Evolutionary conservation across 345 rosid genomes (phyloP).

Genomic region (Lepidium didymum): DNA sequence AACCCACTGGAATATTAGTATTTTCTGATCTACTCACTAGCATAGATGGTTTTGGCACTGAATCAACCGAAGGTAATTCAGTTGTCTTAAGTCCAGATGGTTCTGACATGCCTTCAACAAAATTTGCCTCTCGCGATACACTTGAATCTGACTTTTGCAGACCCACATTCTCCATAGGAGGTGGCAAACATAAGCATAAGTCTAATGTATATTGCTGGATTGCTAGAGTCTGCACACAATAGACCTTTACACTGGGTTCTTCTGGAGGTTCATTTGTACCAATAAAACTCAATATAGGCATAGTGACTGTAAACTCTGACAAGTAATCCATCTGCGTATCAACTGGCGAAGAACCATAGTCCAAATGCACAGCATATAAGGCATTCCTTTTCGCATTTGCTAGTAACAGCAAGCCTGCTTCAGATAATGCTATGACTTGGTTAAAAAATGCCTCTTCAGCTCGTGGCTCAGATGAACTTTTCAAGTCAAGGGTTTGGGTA

Average conservation of each 20-base stretch:
- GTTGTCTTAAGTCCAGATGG: slow-evolving; percentile 32
- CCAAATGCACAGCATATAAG: slow-evolving; percentile 73
- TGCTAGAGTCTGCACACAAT: slow-evolving; percentile 89
- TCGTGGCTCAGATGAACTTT: slow-evolving; percentile 55
- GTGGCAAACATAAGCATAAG: slow-evolving; percentile 73
- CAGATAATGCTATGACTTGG: slow-evolving; percentile 73
- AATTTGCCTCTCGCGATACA: slow-evolving; percentile 32
- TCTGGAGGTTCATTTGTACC: slow-evolving; percentile 63
- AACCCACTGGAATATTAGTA: slow-evolving; percentile 26
- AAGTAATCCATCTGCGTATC: slow-evolving; percentile 68
- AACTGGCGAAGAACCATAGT: slow-evolving; percentile 71
- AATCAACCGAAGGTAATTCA: slow-evolving; percentile 33
- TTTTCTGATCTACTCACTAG: slow-evolving; percentile 29
- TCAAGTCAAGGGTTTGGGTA: slow-evolving; percentile 68
- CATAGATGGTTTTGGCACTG: slow-evolving; percentile 31
- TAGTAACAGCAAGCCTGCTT: slow-evolving; percentile 56
- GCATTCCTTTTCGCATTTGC: slow-evolving; percentile 93
- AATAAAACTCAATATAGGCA: slow-evolving; percentile 92
- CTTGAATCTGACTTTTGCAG: slow-evolving; percentile 49
- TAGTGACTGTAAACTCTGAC: slow-evolving; percentile 75
- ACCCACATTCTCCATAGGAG: slow-evolving; percentile 43
- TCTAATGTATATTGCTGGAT: slow-evolving; percentile 92
- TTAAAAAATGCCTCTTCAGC: slow-evolving; percentile 72
- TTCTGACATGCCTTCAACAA: slow-evolving; percentile 41
- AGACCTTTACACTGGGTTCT: slow-evolving; percentile 58